Conservation (phyloP, 768 basidiomycete species). For the Boletus reticuloceps region DNA sequence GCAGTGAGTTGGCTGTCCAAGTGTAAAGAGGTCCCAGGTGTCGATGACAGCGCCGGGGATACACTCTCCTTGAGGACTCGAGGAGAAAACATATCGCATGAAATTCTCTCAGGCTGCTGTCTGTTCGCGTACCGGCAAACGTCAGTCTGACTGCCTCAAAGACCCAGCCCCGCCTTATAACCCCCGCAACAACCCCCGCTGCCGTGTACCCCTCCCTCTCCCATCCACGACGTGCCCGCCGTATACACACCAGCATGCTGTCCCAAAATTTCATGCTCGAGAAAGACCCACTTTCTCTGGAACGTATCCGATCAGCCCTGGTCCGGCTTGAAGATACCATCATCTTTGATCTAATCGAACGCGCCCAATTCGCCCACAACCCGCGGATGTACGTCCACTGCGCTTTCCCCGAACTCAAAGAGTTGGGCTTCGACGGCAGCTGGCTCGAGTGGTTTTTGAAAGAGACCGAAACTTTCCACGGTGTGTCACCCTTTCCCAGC, state of each 20-base stretch:
- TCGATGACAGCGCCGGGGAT: no score
- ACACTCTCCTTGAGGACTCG: no score
- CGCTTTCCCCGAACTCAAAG: constrained; percentile 73
- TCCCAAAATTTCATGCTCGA: constrained; percentile 67
- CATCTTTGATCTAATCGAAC: constrained; percentile 95
- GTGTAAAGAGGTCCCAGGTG: no score
- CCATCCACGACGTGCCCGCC: constrained; percentile 13
- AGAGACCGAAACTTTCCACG: constrained; percentile 94
- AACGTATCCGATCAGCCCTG: constrained; percentile 83
- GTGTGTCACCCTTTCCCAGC: constrained; percentile 42
- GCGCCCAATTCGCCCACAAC: constrained; percentile 96
- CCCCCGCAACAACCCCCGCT: neutral
- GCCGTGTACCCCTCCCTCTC: neutral
- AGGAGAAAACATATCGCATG: no score
- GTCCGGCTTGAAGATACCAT: constrained; percentile 96
- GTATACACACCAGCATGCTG: constrained; percentile 38
- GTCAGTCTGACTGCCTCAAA: neutral
- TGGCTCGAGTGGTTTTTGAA: constrained; percentile 99
- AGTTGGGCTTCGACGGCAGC: constrained; percentile 74
- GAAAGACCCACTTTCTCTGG: constrained; percentile 79
- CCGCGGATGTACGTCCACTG: constrained; percentile 81
- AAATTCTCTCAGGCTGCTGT: no score
- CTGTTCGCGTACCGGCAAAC: neutral
- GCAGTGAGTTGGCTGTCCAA: no score
- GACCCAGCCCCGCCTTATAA: constrained; percentile 14